Evolutionary conservation across 106 monocot species (phyloP), one percentile per base, ranked within the genome.

Genomic region (Acorus calamus): DNA sequence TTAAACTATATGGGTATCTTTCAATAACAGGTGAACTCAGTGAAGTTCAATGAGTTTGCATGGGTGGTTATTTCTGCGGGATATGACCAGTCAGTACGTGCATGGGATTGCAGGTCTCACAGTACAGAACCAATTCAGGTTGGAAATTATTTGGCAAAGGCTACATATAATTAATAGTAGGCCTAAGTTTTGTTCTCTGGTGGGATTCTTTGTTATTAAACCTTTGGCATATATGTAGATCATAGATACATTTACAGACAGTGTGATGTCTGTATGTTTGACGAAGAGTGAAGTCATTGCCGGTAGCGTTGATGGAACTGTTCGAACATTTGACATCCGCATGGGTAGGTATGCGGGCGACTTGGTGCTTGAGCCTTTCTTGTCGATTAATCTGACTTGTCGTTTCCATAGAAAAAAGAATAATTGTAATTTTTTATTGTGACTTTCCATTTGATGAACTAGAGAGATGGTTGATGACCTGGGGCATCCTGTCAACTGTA

Each of bases 61-160:
- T 69, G 88, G 10, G 92, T 92, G 50, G 98, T 92, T 8, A 72
- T 92, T 62, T 92, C 98, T n/a, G 98, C 92, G 59, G 92, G 92
- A 6, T 99, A 99, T 82, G 98, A 99, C 70, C 98, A 79, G 7
- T 92, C 98, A 41, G 80, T 99, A 5, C 85, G 92, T 52, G 85
- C 83, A 54, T 99, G 85, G 79, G 98, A 99, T 55, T 99, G 98
- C 70, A 78, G 98, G 69, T 99, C 98, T 73, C 98, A 99, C 2
- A 99, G 92, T 67, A 84, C 85, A 4, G 98, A 99, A 64, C 98
- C 98, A 12, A 99, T 99, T 73, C 98, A 99, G 81, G 96, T 91
- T 55, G 28, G 28, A 28, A 28, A 28, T 28, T 28, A 28, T 28
- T 28, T 28, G 28, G 28, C 28, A 28, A 28, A 28, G 28, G 28